phyloP scores from a whole-genome alignment of 176 grass and related monocot genomes.

The Hordeum marinum region DNA sequence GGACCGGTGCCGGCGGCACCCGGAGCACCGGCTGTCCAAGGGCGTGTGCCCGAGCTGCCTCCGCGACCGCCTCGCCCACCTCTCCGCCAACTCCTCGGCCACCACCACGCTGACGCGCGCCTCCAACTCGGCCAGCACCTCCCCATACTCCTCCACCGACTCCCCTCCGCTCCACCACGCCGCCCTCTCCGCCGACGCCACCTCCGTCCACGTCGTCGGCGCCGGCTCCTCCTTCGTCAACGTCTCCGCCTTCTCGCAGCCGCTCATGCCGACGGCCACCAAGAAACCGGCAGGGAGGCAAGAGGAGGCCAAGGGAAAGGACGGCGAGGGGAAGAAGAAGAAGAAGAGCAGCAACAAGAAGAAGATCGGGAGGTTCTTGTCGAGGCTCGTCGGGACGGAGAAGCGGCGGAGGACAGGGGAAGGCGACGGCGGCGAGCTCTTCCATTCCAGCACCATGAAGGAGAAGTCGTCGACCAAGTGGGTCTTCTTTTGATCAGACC shows the following conservation, averaged over 20 bases:
- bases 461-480: constrained; percentile 73
- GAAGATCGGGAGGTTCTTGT: constrained; percentile 74
- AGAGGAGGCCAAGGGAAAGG: constrained; percentile 28
- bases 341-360: constrained; percentile 68
- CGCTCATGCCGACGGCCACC: constrained; percentile 19
- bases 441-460: constrained; percentile 82
- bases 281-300: constrained; percentile 11
- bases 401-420: constrained; percentile 39
- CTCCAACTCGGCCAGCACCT: constrained; percentile 32
- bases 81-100: constrained; percentile 65
- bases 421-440: constrained; percentile 37
- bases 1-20: constrained; percentile 79
- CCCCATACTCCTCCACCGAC: constrained; percentile 29
- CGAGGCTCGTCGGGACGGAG: constrained; percentile 59
- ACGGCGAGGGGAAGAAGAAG: constrained; percentile 54
- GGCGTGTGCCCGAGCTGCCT: constrained; percentile 89
- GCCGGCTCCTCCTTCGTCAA: constrained; percentile 21
- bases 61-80: constrained; percentile 60
- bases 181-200: constrained; percentile 31
- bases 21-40: constrained; percentile 69
- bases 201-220: constrained; percentile 10
- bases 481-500: constrained; percentile 57
- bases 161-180: constrained; percentile 21
- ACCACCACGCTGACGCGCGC: constrained; percentile 53
- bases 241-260: constrained; percentile 31